phyloP scores from a whole-genome alignment of 2,329 filamentous ascomycete species.

The Aspergillus pseudonomiae region DNA sequence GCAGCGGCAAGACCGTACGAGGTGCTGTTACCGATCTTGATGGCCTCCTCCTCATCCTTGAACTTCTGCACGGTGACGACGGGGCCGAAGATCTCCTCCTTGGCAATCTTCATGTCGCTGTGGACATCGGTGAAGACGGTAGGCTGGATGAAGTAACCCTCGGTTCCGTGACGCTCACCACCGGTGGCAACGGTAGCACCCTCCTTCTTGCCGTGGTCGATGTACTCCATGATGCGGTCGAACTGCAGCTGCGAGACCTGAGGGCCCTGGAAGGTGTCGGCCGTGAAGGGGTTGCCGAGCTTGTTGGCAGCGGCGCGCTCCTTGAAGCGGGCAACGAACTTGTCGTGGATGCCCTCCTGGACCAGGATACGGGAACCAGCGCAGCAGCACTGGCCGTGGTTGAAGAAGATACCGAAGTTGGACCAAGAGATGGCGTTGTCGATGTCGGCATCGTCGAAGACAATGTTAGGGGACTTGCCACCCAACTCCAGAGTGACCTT shows the following conservation, averaged over 20 bases:
- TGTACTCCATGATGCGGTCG: constrained; percentile 77
- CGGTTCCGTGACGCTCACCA: constrained; percentile 70
- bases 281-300: constrained; percentile 77
- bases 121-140: constrained; percentile 78
- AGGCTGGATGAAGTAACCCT: constrained; percentile 87
- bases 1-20: constrained; percentile 76
- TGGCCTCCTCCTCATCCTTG: constrained; percentile 70
- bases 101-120: constrained; percentile 70
- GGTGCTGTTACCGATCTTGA: constrained; percentile 70
- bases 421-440: constrained; percentile 31
- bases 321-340: constrained; percentile 76
- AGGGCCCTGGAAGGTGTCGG: constrained; percentile 81
- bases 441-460: constrained; percentile 30
- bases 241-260: constrained; percentile 82
- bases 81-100: constrained; percentile 80
- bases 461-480: constrained; percentile 32
- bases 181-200: constrained; percentile 67
- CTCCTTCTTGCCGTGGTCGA: constrained; percentile 66
- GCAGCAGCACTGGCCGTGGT: constrained; percentile 32
- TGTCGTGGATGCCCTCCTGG: constrained; percentile 30
- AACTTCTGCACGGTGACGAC: constrained; percentile 76
- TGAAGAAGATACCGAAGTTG: constrained; percentile 33
- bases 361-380: constrained; percentile 30
- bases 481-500: constrained; percentile 59
- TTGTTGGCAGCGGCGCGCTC: constrained; percentile 71